These are phyloP conservation scores for Irpex sp. DNA, from an alignment of 1,284 basidiomycete species.

Conservation along the genomic window DNA sequence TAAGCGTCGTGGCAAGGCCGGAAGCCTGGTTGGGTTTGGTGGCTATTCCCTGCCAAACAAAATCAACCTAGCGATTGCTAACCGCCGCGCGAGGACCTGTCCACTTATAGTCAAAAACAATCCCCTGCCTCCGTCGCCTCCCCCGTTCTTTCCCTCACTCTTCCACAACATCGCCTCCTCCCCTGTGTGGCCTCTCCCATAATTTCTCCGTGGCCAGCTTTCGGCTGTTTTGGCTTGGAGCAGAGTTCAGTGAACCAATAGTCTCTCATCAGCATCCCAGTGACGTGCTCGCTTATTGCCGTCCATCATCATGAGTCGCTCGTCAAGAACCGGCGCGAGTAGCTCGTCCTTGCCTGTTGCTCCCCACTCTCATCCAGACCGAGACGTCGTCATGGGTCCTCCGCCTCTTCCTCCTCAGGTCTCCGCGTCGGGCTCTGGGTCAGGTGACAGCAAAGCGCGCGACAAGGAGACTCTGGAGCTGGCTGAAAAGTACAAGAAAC, in stretches of 20 bases:
- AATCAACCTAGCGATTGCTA: slow-evolving; percentile 12
- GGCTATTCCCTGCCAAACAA: slow-evolving; percentile 14
- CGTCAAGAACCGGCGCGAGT: slow-evolving; percentile 16
- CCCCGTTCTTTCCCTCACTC: slow-evolving; percentile 15
- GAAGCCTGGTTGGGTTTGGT: slow-evolving; percentile 9
- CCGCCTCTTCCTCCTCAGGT: slow-evolving; percentile 37
- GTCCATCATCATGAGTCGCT: slow-evolving; percentile 25
- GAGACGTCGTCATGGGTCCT: slow-evolving; percentile 48
- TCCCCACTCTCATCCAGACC: slow-evolving; percentile 28
- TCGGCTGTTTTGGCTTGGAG: too few species aligned
- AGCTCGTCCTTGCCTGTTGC: slow-evolving; percentile 3
- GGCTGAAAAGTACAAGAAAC: slow-evolving; percentile 55
- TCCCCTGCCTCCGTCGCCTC: slow-evolving; percentile 19
- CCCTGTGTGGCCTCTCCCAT: neutral
- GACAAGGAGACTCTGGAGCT: slow-evolving; percentile 41
- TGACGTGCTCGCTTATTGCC: slow-evolving; percentile 1
- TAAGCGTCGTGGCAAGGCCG: slow-evolving; percentile 6
- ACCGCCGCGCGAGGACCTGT: slow-evolving; percentile 9
- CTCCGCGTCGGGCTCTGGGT: slow-evolving; percentile 19
- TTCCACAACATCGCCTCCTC: slow-evolving; percentile 12
- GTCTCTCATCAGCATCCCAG: slow-evolving; percentile 4
- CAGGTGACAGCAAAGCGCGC: slow-evolving; percentile 26
- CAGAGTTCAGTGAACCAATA: too few species aligned
- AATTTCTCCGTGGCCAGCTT: neutral
- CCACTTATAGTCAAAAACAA: slow-evolving; percentile 7